These are phyloP conservation scores for Axilococcus clingmanii DNA, from an alignment of 139 green algal genomes.

Conservation along the genomic window DNA sequence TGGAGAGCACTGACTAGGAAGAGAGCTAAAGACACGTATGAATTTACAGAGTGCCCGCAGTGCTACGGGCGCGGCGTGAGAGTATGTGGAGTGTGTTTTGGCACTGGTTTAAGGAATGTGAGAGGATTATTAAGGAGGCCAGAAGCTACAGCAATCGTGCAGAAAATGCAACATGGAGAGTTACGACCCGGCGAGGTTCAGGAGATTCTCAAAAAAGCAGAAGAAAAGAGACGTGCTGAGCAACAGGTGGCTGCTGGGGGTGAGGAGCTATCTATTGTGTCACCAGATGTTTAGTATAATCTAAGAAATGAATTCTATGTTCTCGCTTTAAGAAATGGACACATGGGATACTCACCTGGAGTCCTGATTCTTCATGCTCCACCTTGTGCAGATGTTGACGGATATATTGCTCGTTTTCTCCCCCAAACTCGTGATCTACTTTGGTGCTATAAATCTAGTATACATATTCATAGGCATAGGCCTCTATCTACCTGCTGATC, in stretches of 20 bases:
- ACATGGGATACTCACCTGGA: too few species aligned
- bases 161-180: conserved; percentile 89
- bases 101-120: conserved; percentile 87
- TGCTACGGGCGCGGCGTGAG: conserved; percentile 85
- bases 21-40: conserved; percentile 87
- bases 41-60: conserved; percentile 97
- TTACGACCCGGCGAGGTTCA: conserved; percentile 44
- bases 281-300: neutral
- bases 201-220: conserved; percentile 13
- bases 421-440: too few species aligned
- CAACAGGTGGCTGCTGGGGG: neutral
- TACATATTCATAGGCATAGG: too few species aligned
- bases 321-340: too few species aligned
- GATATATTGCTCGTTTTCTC: too few species aligned
- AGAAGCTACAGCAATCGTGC: conserved; percentile 78
- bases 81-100: conserved; percentile 93
- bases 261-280: neutral
- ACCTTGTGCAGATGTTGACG: too few species aligned
- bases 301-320: too few species aligned
- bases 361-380: too few species aligned
- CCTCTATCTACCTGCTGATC: too few species aligned
- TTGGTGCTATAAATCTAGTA: too few species aligned
- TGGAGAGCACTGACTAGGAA: conserved; percentile 83
- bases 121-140: conserved; percentile 82
- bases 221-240: neutral